phyloP scores from a whole-genome alignment of 1,284 basidiomycete species.

The Farysia itapuensis region DNA sequence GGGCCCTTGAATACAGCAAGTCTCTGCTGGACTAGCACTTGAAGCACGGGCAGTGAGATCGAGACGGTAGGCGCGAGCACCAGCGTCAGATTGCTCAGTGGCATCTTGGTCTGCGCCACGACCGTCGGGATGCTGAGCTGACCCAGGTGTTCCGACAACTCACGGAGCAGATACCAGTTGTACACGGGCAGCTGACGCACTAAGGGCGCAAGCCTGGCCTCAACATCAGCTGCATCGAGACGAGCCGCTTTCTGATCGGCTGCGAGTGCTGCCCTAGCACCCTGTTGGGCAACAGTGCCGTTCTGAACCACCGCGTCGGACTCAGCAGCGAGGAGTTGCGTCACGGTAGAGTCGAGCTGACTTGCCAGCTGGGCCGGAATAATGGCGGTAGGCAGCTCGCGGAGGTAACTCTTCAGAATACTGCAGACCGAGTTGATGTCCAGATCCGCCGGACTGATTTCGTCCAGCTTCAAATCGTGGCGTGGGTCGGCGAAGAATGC shows the following conservation, averaged over 20 bases:
- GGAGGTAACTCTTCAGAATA: slow-evolving; percentile 52
- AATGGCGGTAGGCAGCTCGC: slow-evolving; percentile 49
- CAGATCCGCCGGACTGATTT: slow-evolving; percentile 51
- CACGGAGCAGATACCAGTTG: slow-evolving; percentile 57
- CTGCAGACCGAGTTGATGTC: slow-evolving; percentile 58
- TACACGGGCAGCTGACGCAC: slow-evolving; percentile 31
- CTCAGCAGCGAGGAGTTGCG: slow-evolving; percentile 3
- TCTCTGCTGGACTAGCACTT: slow-evolving; percentile 40
- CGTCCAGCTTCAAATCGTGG: slow-evolving; percentile 40
- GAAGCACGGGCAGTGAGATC: slow-evolving; percentile 39
- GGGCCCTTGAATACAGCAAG: slow-evolving; percentile 28
- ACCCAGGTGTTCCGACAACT: slow-evolving; percentile 44
- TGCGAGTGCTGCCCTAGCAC: not conserved
- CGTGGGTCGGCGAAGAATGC: slow-evolving; percentile 31
- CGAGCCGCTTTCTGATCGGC: slow-evolving; percentile 8
- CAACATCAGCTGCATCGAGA: slow-evolving; percentile 1
- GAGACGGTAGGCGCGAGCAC: slow-evolving; percentile 55
- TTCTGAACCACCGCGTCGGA: slow-evolving; percentile 1
- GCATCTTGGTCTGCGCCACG: slow-evolving; percentile 52
- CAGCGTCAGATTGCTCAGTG: slow-evolving; percentile 49
- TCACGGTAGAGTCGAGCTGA: slow-evolving; percentile 22
- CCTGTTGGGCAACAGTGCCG: not conserved
- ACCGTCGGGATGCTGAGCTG: slow-evolving; percentile 21
- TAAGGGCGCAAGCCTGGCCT: slow-evolving; percentile 13
- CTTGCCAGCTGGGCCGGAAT: slow-evolving; percentile 14